Percentiles rank a stretch among this genome's conserved stretches.
Evolutionary conservation across 805 yeast genomes (phyloP).

Genomic region (Citeromyces matritensis): DNA sequence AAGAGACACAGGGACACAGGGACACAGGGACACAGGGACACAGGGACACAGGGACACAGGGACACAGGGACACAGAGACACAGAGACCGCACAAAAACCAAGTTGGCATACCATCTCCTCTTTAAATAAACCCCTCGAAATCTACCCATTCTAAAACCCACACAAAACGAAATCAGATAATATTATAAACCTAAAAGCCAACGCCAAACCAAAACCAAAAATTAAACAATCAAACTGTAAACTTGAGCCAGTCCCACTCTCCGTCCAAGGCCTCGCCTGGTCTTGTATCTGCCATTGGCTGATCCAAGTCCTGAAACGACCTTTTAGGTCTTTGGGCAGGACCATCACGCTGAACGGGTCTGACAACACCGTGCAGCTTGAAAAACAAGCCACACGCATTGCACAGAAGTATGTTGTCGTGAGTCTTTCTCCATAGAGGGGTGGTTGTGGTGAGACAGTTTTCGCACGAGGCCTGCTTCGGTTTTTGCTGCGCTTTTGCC

Average conservation of each 20-base stretch:
- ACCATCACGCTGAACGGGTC: conserved; percentile 73
- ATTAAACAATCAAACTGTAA: conserved; percentile 4
- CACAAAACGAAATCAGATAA: background rate
- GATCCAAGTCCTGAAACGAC: too few relatives aligned
- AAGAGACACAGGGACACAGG: too few relatives aligned
- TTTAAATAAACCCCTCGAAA: background rate
- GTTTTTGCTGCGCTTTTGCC: too few relatives aligned
- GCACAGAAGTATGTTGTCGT: conserved; percentile 69
- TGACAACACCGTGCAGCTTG: conserved; percentile 57
- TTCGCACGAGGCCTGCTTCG: too few relatives aligned
- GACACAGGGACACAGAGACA: too few relatives aligned
- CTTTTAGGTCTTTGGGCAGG: too few relatives aligned
- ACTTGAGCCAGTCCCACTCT: conserved; percentile 22
- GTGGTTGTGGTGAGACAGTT: conserved; percentile 80
- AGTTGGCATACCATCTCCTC: background rate
- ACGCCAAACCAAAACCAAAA: too few relatives aligned
- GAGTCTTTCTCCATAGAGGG: conserved; percentile 79
- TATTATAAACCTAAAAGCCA: too few relatives aligned
- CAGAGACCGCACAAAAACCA: conserved; percentile 1
- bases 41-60: too few relatives aligned
- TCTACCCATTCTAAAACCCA: background rate
- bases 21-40: too few relatives aligned
- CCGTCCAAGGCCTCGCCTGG: conserved; percentile 15
- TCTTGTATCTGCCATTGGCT: too few relatives aligned
- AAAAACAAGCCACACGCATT: conserved; percentile 80